These are phyloP conservation scores for Leccinum olivaceopallidum DNA, from an alignment of 768 basidiomycete genomes.

Conservation along the genomic window DNA sequence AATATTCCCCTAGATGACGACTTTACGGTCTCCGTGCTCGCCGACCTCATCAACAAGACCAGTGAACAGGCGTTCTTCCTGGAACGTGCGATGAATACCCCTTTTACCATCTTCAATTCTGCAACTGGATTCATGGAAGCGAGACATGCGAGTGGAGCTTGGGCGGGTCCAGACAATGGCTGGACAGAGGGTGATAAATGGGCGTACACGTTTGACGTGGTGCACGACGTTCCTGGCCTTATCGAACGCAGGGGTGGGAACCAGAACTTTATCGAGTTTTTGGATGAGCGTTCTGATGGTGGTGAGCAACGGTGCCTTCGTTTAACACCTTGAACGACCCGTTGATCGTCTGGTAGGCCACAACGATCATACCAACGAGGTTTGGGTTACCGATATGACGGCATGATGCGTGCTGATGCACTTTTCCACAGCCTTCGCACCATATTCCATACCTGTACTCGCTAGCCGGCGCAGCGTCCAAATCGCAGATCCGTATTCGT, in stretches of 20 bases:
- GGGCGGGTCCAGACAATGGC: constrained; percentile 70
- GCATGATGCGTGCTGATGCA: constrained; percentile 6
- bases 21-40: constrained; percentile 68
- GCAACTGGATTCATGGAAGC: constrained; percentile 82
- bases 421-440: constrained; percentile 62
- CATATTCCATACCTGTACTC: constrained; percentile 85
- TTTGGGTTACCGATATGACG: background rate
- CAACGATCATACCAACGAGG: constrained; percentile 84
- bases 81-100: constrained; percentile 53
- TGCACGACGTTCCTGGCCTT: constrained; percentile 66
- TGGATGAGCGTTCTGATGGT: constrained; percentile 57
- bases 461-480: constrained; percentile 67
- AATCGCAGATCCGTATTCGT: constrained; percentile 69
- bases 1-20: constrained; percentile 60
- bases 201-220: constrained; percentile 79
- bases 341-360: constrained; percentile 47
- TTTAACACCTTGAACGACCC: background rate
- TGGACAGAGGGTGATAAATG: constrained; percentile 85
- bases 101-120: constrained; percentile 67
- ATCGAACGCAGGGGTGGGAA: constrained; percentile 68
- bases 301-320: constrained; percentile 31
- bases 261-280: constrained; percentile 58
- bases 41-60: constrained; percentile 50
- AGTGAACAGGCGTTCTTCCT: constrained; percentile 51
- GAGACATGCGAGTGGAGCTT: constrained; percentile 61